A percentile compares a stretch with the other conserved stretches of the same genome.
Evolutionary conservation across 805 yeast species (phyloP).

Genomic region (Jamesozyma piceae): DNA sequence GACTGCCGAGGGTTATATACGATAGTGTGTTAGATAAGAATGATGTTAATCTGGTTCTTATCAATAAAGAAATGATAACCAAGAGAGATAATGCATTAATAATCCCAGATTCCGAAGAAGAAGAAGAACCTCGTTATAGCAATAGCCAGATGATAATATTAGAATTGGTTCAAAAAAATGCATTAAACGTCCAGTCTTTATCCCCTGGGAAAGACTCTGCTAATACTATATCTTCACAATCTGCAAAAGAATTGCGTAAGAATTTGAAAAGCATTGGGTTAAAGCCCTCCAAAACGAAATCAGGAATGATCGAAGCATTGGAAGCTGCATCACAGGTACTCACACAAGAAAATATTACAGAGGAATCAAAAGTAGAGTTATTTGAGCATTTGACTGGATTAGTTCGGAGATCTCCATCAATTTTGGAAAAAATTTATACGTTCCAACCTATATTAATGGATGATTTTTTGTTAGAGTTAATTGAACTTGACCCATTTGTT

Average conservation of each 20-base stretch:
- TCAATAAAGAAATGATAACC: not conserved
- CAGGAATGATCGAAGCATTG: constrained; percentile 23
- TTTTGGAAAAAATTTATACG: constrained; percentile 24
- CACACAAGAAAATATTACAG: constrained; percentile 7
- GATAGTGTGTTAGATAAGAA: not conserved
- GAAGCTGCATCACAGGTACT: constrained; percentile 22
- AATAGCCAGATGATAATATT: not conserved
- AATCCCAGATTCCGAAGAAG: not conserved
- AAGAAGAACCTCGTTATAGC: not conserved
- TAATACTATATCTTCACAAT: constrained; percentile 12
- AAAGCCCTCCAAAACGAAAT: constrained; percentile 23
- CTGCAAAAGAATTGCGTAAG: constrained; percentile 21
- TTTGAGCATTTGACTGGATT: constrained; percentile 17
- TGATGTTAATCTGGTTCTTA: not conserved
- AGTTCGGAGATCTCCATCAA: constrained; percentile 12
- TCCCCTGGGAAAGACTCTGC: not conserved
- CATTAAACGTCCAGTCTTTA: not conserved
- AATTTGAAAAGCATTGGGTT: constrained; percentile 20
- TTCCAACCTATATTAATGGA: constrained; percentile 22
- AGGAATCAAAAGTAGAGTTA: constrained; percentile 11
- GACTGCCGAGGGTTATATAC: not conserved
- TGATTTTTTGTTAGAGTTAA: constrained; percentile 14
- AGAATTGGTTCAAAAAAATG: not conserved
- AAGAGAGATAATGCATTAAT: not conserved
- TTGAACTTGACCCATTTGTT: constrained; percentile 21